Base-by-base conservation (phyloP, 2,329 filamentous ascomycete species). In the Pseudodiploospora longispora region DNA sequence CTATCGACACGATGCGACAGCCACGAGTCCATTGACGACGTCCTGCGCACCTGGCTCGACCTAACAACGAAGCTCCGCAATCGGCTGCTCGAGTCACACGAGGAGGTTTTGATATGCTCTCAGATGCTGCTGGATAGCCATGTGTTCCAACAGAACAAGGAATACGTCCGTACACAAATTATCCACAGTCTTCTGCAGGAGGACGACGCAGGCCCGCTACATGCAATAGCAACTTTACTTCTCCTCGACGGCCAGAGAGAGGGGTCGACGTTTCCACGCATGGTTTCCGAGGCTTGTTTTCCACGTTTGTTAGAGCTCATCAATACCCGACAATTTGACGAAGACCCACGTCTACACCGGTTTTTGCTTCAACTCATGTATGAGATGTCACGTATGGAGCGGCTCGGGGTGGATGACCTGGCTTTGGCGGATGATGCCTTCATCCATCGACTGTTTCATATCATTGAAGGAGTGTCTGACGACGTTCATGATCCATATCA, bases 361-460 rank as follows among this genome's bases (percentile, higher is more conserved):
- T 68, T 93, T 49, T 71, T 97, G 42, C 73, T 98, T 56, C 86
- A 96, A 64, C 70, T 98, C 45, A 76, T 96, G 60, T 98, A 95
- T 66, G 93, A 97, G 70, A 96, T 96, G 85, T 90, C 88, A 37
- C 79, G 94, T 48, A 88, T 97, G 61, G 89, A 97, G 64, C 78
- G 82, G 50, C 69, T 98, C 47, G 82, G 78, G 43, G 68, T 76
- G 48, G 80, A 87, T 52, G 91, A 98, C 60, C 67, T 98, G 52
- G 57, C 78, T 66, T 87, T 78, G 45, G 85, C 84, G 30, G 76
- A 83, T 52, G 93, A 98, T 59, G 76, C 76, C 40, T 96, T 98
- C 62, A 76, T 97, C 47, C 74, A 79, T 32, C 85, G 87, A 58
- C 78, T 98, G 7, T 89, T 97, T 57, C 76, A 83, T 52, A 82